Evolutionary conservation across 352 stramenopile species (phyloP).

Genomic region (Phytopythium vexans): DNA sequence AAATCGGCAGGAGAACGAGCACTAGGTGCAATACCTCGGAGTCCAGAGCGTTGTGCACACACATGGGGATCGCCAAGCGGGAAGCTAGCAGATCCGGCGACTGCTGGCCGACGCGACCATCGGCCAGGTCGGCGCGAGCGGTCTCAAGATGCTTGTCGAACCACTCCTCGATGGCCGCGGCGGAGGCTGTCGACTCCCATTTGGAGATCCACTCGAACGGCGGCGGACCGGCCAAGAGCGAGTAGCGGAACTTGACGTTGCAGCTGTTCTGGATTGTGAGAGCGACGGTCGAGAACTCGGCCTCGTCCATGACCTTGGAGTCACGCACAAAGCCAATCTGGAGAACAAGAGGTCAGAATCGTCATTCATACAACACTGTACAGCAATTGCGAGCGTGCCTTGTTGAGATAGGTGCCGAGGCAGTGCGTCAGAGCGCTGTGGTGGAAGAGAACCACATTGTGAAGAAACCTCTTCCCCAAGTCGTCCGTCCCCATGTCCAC

Average conservation of each 20-base stretch:
- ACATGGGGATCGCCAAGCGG: slow-evolving; percentile 21
- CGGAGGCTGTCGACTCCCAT: slow-evolving; percentile 9
- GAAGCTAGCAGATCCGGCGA: slow-evolving; percentile 9
- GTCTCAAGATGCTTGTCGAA: slow-evolving; percentile 20
- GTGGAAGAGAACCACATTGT: slow-evolving; percentile 28
- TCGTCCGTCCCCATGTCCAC: slow-evolving; percentile 13
- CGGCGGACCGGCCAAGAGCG: slow-evolving; percentile 27
- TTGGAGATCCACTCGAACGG: slow-evolving; percentile 40
- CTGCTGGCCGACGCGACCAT: slow-evolving; percentile 12
- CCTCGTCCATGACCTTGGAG: slow-evolving; percentile 8
- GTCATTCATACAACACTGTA: too few species aligned
- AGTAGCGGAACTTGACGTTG: slow-evolving; percentile 56
- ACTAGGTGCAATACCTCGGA: slow-evolving; percentile 12
- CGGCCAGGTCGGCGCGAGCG: slow-evolving; percentile 15
- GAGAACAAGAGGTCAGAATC: too few species aligned
- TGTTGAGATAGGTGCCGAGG: slow-evolving; percentile 12
- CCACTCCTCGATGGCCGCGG: slow-evolving; percentile 22
- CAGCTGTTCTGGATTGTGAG: slow-evolving; percentile 23
- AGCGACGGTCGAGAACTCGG: slow-evolving; percentile 12
- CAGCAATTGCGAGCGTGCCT: slow-evolving; percentile 6
- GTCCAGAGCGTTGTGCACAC: slow-evolving; percentile 16
- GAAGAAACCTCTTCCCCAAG: slow-evolving; percentile 11
- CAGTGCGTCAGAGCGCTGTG: slow-evolving; percentile 28
- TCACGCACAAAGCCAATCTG: background rate
- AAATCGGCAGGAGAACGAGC: background rate